Evolutionary conservation across 2,329 filamentous ascomycete genomes (phyloP).

Genomic region (Fusarium palustre): DNA sequence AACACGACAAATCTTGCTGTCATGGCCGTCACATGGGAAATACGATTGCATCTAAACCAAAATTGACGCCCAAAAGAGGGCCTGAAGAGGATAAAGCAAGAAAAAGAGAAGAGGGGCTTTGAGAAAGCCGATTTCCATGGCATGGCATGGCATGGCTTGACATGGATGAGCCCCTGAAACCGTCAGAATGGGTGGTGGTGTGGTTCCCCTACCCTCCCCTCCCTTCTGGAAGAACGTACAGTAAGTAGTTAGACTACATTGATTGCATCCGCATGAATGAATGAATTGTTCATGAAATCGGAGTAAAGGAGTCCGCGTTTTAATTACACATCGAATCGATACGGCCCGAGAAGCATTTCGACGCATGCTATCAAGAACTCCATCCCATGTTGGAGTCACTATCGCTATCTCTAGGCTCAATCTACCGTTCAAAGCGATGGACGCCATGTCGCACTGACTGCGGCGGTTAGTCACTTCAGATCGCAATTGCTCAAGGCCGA

Average conservation of each 20-base stretch:
- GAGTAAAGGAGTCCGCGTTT: neutral
- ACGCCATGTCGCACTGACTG: conserved; percentile 23
- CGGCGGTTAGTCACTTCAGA: conserved; percentile 21
- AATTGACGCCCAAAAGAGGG: conserved; percentile 33
- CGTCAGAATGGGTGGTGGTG: conserved; percentile 40
- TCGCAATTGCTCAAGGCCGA: neutral
- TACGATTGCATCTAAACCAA: neutral
- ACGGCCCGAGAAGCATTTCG: conserved; percentile 18
- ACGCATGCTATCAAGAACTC: conserved; percentile 13
- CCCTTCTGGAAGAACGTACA: conserved; percentile 32
- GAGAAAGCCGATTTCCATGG: conserved; percentile 4
- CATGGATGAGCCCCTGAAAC: conserved; percentile 43
- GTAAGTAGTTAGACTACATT: neutral
- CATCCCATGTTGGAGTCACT: neutral
- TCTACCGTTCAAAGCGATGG: conserved; percentile 18
- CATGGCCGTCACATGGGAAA: conserved; percentile 24
- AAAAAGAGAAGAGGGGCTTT: conserved; percentile 11
- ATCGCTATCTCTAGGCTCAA: conserved; percentile 23
- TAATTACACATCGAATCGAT: conserved; percentile 1
- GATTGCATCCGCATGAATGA: conserved; percentile 32
- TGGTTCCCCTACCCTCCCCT: conserved; percentile 26
- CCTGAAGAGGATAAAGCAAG: neutral
- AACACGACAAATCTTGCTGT: conserved; percentile 5
- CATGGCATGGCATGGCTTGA: conserved; percentile 10
- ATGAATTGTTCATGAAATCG: neutral